Conservation (phyloP, 306 rosid species). For the Quercus robur region DNA sequence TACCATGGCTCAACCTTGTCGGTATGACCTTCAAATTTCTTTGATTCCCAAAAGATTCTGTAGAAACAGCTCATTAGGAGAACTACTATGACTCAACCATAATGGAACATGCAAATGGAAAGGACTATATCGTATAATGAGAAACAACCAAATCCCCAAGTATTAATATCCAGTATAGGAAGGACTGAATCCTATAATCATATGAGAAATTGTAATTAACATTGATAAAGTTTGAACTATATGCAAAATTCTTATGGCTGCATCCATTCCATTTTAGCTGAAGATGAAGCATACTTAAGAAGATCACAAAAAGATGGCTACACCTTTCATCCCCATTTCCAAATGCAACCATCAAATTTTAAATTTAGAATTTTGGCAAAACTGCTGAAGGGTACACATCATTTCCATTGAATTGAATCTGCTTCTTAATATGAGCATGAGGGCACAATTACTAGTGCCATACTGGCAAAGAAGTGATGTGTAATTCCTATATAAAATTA, state of each 20-base stretch:
- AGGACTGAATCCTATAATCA: background rate
- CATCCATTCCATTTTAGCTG: background rate
- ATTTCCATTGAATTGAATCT: background rate
- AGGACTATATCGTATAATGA: background rate
- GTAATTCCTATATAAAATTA: background rate
- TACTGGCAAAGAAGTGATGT: background rate
- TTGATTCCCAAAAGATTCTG: conserved; percentile 96
- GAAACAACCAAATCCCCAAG: background rate
- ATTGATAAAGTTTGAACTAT: background rate
- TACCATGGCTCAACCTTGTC: conserved; percentile 91
- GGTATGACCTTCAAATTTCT: conserved; percentile 67
- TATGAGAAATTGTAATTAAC: background rate
- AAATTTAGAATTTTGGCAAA: background rate
- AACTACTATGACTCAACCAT: conserved; percentile 6
- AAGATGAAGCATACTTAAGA: background rate
- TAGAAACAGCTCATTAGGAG: conserved; percentile 18
- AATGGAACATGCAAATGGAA: too few species aligned
- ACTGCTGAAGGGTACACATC: background rate
- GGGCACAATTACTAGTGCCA: background rate
- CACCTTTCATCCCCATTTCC: background rate
- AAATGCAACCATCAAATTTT: background rate
- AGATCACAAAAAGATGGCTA: background rate
- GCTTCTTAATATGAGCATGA: background rate
- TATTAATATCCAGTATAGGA: background rate
- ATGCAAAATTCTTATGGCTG: background rate